Evolutionary conservation across 2,329 filamentous ascomycete species (phyloP).

Genomic region (Bertia moriformis): DNA sequence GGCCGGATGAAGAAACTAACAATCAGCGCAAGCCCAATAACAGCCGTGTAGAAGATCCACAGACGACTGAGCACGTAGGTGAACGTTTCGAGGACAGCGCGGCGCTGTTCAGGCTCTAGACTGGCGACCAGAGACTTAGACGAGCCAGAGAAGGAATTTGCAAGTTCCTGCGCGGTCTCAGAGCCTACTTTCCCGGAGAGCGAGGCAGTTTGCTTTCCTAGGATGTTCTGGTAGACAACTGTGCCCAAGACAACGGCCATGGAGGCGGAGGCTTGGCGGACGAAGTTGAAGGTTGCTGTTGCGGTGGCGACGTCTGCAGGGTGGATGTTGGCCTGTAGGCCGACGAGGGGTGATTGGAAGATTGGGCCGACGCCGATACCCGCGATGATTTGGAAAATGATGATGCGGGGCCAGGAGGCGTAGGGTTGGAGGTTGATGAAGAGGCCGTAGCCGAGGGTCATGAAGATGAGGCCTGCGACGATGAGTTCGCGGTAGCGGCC

Average conservation of each 20-base stretch:
- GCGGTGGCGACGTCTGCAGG: slow-evolving; percentile 46
- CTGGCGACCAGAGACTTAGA: slow-evolving; percentile 14
- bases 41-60: slow-evolving; percentile 31
- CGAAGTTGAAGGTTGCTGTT: slow-evolving; percentile 45
- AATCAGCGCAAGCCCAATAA: slow-evolving; percentile 18
- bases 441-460: slow-evolving; percentile 43
- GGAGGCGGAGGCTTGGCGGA: slow-evolving; percentile 39
- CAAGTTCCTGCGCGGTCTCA: slow-evolving; percentile 12
- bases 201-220: slow-evolving; percentile 9
- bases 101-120: slow-evolving; percentile 15
- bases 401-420: slow-evolving; percentile 27
- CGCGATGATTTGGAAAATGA: slow-evolving; percentile 40
- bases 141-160: slow-evolving; percentile 17
- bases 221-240: slow-evolving; percentile 25
- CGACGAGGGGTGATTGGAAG: slow-evolving; percentile 47
- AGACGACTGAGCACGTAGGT: slow-evolving; percentile 25
- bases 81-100: slow-evolving; percentile 22
- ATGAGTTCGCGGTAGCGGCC: slow-evolving; percentile 44
- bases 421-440: slow-evolving; percentile 38
- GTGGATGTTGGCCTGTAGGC: slow-evolving; percentile 46
- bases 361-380: slow-evolving; percentile 48
- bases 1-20: slow-evolving; percentile 20
- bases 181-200: slow-evolving; percentile 14
- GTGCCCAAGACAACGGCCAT: slow-evolving; percentile 44
- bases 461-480: slow-evolving; percentile 32